phyloP scores from a whole-genome alignment of 1,139 yeast genomes.

The Blastobotrys persicus region DNA sequence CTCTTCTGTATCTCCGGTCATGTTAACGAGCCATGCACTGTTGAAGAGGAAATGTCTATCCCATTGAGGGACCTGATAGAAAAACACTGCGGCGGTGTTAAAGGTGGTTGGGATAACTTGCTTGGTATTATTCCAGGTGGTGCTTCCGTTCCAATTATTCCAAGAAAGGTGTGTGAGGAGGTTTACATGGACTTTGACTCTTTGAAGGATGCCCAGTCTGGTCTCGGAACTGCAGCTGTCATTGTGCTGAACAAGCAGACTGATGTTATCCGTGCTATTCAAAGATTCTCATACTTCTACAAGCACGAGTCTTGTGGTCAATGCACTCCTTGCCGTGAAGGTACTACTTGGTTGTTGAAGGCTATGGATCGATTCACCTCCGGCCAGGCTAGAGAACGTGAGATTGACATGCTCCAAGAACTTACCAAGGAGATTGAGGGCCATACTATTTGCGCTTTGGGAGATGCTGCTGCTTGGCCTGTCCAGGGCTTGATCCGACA shows the following conservation, averaged over 20 bases:
- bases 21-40: constrained; percentile 87
- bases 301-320: constrained; percentile 93
- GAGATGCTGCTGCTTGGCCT: constrained; percentile 95
- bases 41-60: constrained; percentile 90
- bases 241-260: constrained; percentile 86
- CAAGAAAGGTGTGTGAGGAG: constrained; percentile 61
- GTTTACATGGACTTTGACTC: constrained; percentile 86
- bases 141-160: constrained; percentile 77
- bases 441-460: constrained; percentile 86
- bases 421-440: constrained; percentile 84
- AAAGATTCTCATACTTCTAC: constrained; percentile 76
- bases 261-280: constrained; percentile 79
- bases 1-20: constrained; percentile 85
- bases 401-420: constrained; percentile 79
- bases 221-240: constrained; percentile 89
- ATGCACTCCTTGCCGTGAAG: constrained; percentile 94
- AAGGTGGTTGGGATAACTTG: constrained; percentile 89
- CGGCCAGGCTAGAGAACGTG: constrained; percentile 77
- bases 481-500: constrained; percentile 81
- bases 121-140: constrained; percentile 89
- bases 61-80: constrained; percentile 77
- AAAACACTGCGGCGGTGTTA: constrained; percentile 85
- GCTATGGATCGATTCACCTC: constrained; percentile 77
- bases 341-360: constrained; percentile 79
- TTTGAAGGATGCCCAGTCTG: constrained; percentile 77